phyloP scores from a whole-genome alignment of 495 filamentous ascomycete species.

The Neurospora sp. region DNA sequence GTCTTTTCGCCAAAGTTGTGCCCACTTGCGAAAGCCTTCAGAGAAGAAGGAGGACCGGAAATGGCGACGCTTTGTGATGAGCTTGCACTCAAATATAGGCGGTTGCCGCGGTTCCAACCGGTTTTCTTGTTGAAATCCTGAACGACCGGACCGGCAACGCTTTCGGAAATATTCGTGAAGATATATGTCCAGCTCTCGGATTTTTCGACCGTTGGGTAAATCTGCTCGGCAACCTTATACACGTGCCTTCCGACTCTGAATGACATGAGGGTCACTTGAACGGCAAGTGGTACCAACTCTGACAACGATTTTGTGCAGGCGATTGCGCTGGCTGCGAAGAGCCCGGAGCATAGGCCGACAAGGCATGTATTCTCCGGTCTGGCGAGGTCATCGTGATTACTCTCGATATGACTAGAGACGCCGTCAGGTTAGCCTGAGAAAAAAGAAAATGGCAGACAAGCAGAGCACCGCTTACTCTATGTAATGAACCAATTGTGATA shows the following conservation, averaged over 20 bases:
- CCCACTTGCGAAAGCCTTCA: constrained; percentile 48
- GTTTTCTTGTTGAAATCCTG: constrained; percentile 39
- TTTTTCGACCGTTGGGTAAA: constrained; percentile 38
- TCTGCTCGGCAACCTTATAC: constrained; percentile 35
- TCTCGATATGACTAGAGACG: constrained; percentile 32
- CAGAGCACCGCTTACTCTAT: constrained; percentile 50
- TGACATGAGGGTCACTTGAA: constrained; percentile 61
- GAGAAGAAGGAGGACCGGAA: constrained; percentile 62
- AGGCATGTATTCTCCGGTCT: constrained; percentile 35
- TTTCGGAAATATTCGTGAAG: constrained; percentile 33
- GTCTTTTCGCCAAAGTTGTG: constrained; percentile 45
- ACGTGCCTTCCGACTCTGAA: constrained; percentile 61
- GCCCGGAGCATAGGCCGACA: constrained; percentile 61
- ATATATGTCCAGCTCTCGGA: constrained; percentile 49
- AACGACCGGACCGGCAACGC: constrained; percentile 36
- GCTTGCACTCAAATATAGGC: constrained; percentile 65
- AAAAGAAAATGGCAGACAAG: neutral
- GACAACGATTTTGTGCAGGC: constrained; percentile 57
- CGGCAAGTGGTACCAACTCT: constrained; percentile 54
- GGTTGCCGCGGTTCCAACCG: constrained; percentile 32
- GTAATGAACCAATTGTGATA: constrained; percentile 64
- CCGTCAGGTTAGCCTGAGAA: constrained; percentile 11
- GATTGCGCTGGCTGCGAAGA: constrained; percentile 63
- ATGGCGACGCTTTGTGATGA: constrained; percentile 61
- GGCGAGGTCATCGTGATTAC: constrained; percentile 35